Conservation (phyloP, 371 early-diverging fungal genomes). For the Saksenaea vasiformis region DNA sequence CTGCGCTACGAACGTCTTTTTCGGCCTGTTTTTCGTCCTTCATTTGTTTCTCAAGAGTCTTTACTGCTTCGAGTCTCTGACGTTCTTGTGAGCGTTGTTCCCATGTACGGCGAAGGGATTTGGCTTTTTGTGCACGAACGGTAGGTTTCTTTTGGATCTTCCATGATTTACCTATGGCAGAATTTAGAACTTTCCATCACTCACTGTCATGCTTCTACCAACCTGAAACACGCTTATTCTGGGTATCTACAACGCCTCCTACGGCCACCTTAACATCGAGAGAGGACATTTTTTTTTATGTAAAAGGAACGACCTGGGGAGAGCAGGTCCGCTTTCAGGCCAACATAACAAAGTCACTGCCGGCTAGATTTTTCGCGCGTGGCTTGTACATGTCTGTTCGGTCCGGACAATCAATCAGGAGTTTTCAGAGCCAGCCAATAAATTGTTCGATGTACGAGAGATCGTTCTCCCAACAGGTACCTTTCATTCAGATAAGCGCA, state of each 20-base stretch:
- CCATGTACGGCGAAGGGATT: conserved; percentile 53
- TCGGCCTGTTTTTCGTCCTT: conserved; percentile 60
- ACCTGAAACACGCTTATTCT: conserved; percentile 53
- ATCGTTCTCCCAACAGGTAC: no score
- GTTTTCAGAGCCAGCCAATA: no score
- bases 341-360: no score
- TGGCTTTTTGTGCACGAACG: conserved; percentile 56
- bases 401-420: no score
- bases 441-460: no score
- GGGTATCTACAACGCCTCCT: conserved; percentile 45
- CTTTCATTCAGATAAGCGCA: no score
- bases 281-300: conserved; percentile 1
- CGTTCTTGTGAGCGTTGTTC: conserved; percentile 53
- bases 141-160: conserved; percentile 58
- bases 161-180: conserved; percentile 51
- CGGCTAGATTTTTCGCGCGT: no score
- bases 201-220: neutral
- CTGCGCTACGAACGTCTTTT: conserved; percentile 42
- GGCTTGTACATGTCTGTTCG: no score
- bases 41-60: conserved; percentile 52
- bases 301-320: no score
- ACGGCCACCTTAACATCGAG: conserved; percentile 37
- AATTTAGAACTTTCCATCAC: neutral
- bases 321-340: no score
- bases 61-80: conserved; percentile 38